phyloP scores from a whole-genome alignment of 805 yeast genomes.

The Phaffomyces antillensis region DNA sequence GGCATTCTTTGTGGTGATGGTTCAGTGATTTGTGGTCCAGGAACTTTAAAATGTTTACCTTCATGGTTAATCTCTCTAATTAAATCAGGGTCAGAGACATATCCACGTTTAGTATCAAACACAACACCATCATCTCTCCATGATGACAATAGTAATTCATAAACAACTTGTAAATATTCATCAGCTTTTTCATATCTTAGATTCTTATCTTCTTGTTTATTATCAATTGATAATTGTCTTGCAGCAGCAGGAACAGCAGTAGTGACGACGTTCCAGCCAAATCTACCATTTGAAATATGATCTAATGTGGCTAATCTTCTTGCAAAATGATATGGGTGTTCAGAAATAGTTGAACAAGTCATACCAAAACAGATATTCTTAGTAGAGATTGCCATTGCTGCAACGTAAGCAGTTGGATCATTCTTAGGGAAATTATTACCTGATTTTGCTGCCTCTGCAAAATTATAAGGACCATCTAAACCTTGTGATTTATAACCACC shows the following conservation, averaged over 20 bases:
- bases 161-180: conserved; percentile 33
- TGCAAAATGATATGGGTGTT: conserved; percentile 35
- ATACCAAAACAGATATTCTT: conserved; percentile 32
- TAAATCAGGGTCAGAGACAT: conserved; percentile 27
- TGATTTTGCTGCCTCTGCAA: conserved; percentile 21
- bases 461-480: conserved; percentile 26
- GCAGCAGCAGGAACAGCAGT: conserved; percentile 37
- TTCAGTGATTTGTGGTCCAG: conserved; percentile 30
- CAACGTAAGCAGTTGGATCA: conserved; percentile 27
- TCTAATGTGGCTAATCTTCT: conserved; percentile 32
- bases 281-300: conserved; percentile 27
- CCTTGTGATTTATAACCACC: conserved; percentile 26
- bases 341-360: conserved; percentile 35
- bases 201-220: conserved; percentile 30
- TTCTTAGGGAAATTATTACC: conserved; percentile 9
- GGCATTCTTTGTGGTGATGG: conserved; percentile 36
- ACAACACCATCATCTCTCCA: conserved; percentile 32
- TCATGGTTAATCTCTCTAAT: conserved; percentile 29
- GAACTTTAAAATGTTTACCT: conserved; percentile 19
- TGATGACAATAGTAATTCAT: conserved; percentile 31
- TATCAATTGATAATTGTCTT: conserved; percentile 29
- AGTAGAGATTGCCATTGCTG: conserved; percentile 34
- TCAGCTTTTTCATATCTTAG: conserved; percentile 34
- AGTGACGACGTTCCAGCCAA: conserved; percentile 40
- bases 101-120: conserved; percentile 16